A percentile compares a stretch with the other conserved stretches of the same genome.
Evolutionary conservation across 2,329 filamentous ascomycete species (phyloP).

Genomic region (Periconia macrospinosa): DNA sequence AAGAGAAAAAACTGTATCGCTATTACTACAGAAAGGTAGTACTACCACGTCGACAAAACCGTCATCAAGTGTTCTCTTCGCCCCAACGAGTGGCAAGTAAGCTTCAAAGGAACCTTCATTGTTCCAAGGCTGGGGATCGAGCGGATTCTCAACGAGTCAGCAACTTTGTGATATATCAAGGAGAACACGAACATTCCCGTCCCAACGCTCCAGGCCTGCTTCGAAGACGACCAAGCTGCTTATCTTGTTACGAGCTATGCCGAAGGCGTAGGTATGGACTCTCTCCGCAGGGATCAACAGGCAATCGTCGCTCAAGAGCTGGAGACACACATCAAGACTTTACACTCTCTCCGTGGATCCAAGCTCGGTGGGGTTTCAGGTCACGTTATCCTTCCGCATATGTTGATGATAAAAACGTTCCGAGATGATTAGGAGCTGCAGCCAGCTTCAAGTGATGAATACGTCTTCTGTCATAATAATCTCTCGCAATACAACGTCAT

Average conservation of each 20-base stretch:
- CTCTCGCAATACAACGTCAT: constrained; percentile 29
- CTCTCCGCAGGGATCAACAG: constrained; percentile 1
- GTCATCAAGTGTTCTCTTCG: constrained; percentile 18
- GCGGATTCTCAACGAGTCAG: constrained; percentile 13
- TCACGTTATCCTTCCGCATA: constrained; percentile 3
- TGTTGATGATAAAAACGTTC: not conserved
- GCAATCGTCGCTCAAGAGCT: constrained; percentile 2
- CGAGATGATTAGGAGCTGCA: constrained; percentile 2
- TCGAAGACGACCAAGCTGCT: constrained; percentile 6
- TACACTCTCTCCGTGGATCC: not conserved
- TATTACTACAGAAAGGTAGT: constrained; percentile 16
- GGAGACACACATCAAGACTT: constrained; percentile 2
- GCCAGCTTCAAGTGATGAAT: constrained; percentile 8
- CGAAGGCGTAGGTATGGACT: constrained; percentile 2
- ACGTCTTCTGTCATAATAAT: too few relatives aligned
- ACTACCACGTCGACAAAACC: constrained; percentile 12
- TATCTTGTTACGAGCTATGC: constrained; percentile 8
- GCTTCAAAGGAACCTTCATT: constrained; percentile 10
- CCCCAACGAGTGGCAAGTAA: constrained; percentile 16
- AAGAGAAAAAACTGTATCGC: constrained; percentile 17
- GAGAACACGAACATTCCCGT: constrained; percentile 7
- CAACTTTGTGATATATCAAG: not conserved
- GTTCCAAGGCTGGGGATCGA: constrained; percentile 9
- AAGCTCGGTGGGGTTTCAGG: constrained; percentile 1
- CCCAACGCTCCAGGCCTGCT: constrained; percentile 2